phyloP scores from a whole-genome alignment of 2,329 filamentous ascomycete genomes.

The Rutstroemia sydowiana region DNA sequence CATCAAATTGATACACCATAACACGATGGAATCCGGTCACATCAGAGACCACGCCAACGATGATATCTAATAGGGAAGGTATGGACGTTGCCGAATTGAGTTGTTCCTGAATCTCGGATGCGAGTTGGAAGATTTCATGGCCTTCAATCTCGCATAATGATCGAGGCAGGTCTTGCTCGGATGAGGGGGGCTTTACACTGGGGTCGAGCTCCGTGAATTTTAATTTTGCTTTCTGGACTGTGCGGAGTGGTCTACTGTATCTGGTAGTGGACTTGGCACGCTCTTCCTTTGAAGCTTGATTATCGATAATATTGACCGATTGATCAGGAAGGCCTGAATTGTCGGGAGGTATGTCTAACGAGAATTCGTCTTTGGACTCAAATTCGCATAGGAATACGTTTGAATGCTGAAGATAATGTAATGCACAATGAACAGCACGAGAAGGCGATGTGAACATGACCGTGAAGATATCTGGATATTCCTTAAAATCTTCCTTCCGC shows the following conservation, averaged over 20 bases:
- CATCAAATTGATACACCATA: constrained; percentile 89
- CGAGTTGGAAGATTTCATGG: constrained; percentile 86
- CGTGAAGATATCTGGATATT: constrained; percentile 79
- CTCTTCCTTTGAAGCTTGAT: constrained; percentile 67
- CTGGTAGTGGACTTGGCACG: constrained; percentile 67
- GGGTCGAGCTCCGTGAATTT: constrained; percentile 32
- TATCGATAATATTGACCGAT: constrained; percentile 66
- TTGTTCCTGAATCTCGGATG: constrained; percentile 87
- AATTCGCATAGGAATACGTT: constrained; percentile 81
- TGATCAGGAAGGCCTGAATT: constrained; percentile 52
- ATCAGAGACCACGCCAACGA: constrained; percentile 83
- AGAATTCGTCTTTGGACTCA: constrained; percentile 70
- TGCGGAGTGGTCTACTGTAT: constrained; percentile 65
- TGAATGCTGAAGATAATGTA: constrained; percentile 50
- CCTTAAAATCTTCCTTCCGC: constrained; percentile 51
- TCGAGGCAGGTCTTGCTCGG: not conserved
- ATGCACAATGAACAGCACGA: constrained; percentile 1
- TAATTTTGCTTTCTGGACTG: constrained; percentile 56
- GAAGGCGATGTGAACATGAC: constrained; percentile 39
- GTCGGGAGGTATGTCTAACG: constrained; percentile 58
- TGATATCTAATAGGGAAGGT: constrained; percentile 67
- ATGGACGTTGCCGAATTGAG: constrained; percentile 64
- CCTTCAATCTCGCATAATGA: constrained; percentile 40
- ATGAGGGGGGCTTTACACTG: no score
- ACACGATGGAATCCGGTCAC: constrained; percentile 85